Base-by-base conservation (phyloP, 139 green algal genomes). In the Zygnema cylindricum region DNA sequence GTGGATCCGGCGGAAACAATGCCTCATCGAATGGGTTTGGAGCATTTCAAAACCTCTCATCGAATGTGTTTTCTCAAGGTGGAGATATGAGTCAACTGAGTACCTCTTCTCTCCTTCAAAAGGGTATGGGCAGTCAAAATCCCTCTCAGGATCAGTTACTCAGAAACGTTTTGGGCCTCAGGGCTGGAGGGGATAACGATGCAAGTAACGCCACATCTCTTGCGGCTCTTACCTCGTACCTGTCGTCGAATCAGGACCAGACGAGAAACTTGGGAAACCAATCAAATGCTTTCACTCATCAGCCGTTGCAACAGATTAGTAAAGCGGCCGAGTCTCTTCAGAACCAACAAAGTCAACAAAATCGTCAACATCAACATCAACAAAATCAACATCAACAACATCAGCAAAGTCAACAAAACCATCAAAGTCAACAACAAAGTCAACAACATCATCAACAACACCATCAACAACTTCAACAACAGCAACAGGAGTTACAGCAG, bases 201-300 rank as follows among this genome's bases (percentile, higher is more conserved):
- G 49, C 49, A 63, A 16, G 7, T 25, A 63, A 63, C 16, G 49
- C 49, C 16, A 63, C 7, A 7, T 63, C 49, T 16, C 49, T 63
- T 63, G 49, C 49, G 16, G 49, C 49, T 16, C 49, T 63, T 7
- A 63, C 49, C 7, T 63, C 49, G 76, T 83, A 33, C 41, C 3
- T 83, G 30, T 33, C 76, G 69, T 32, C 41, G 76, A n/a, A n/a
- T n/a, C 30, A 55, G 71, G 76, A 83, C 69, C 35, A 32, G 7
- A 16, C 7, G 7, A 7, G 49, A 7, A 63, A 63, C 16, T 16
- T 63, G 7, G 49, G 49, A 63, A 16, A 16, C 16, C 49, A 63
- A 16, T 16, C 49, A 16, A n/a, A n/a, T n/a, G n/a, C n/a, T n/a
- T n/a, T n/a, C n/a, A n/a, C n/a, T n/a, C n/a, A n/a, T n/a, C n/a